Base-by-base conservation (phyloP, 2,329 filamentous ascomycete species). In the Neopestalotiopsis sp. region DNA sequence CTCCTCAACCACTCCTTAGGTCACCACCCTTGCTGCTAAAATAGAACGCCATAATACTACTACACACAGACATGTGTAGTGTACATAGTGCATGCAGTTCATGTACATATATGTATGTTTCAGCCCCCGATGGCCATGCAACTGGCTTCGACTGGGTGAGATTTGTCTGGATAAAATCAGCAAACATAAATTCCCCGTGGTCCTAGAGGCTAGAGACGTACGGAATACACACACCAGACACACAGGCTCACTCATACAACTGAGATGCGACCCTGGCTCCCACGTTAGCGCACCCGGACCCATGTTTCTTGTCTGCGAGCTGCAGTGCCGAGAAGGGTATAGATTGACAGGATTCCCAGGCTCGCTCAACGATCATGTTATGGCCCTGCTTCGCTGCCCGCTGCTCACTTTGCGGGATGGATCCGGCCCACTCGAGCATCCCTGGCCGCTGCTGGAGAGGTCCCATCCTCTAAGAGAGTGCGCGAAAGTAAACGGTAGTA, bases 351-450 rank as follows among this genome's bases (percentile, higher is more conserved):
- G 61, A 64, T 64, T 64, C 40, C 42, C n/a, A 45, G 40, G 34
- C 42, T 64, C 61, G 20, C 49, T 14, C 12, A 38, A n/a, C 24
- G 24, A 38, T 53, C 45, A 53, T 53, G 45, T 53, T 28, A 10
- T 62, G 30, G 59, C 59, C 34, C 30, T 24, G 20, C 14, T 28
- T 28, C 24, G 24, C 24, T 28, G 24, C 24, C 24, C 38, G 61
- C 61, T 64, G 61, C 40, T 45, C 61, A 30, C 34, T 62, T 38
- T 34, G 59, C 59, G 59, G 61, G 61, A 64, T 64, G 61, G 61
- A 64, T 64, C 61, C 61, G 61, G 61, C 61, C 42, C 40, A 49
- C 61, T 34, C 61, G 34, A 24, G 20, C n/a, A 17, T 20, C 59
- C 59, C 59, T 62, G 59, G 13, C 30, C 28, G 20, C 57, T 24